These are phyloP conservation scores for Ustilago trichophora DNA, from an alignment of 1,284 basidiomycete genomes.

Conservation along the genomic window DNA sequence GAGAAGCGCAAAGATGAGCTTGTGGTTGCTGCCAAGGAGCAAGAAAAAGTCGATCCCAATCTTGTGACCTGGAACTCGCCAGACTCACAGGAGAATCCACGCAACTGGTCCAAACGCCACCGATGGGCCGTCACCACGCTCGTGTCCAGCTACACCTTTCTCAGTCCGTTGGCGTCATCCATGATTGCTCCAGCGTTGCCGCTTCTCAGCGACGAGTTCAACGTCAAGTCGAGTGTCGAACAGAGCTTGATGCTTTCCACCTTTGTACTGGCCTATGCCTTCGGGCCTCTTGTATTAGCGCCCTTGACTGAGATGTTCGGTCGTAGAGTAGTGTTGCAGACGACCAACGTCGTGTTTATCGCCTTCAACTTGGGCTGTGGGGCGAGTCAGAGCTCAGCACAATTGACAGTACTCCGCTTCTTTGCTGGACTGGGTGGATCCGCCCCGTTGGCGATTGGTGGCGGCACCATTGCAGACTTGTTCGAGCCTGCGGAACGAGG, in stretches of 20 bases:
- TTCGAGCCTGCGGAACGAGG: constrained; percentile 77
- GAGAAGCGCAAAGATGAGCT: constrained; percentile 1
- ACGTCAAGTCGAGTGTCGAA: constrained; percentile 27
- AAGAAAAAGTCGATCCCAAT: constrained; percentile 40
- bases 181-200: constrained; percentile 62
- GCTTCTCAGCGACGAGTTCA: constrained; percentile 43
- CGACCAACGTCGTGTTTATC: constrained; percentile 55
- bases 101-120: constrained; percentile 73
- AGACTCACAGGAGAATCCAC: constrained; percentile 74
- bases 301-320: constrained; percentile 73
- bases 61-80: constrained; percentile 74
- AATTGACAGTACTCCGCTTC: constrained; percentile 73
- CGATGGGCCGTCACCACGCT: constrained; percentile 74
- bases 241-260: constrained; percentile 52
- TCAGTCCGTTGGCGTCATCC: constrained; percentile 56
- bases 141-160: constrained; percentile 55
- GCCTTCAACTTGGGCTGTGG: constrained; percentile 61
- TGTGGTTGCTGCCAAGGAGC: background rate
- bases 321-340: constrained; percentile 50
- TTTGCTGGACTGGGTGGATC: constrained; percentile 74
- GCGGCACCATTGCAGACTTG: constrained; percentile 71
- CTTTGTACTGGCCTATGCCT: constrained; percentile 56
- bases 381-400: constrained; percentile 31
- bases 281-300: constrained; percentile 54
- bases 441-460: constrained; percentile 69